Percentiles rank a stretch among this genome's conserved stretches.
Evolutionary conservation across 2,329 filamentous ascomycete genomes (phyloP).

Genomic region (Xylaria sp.): DNA sequence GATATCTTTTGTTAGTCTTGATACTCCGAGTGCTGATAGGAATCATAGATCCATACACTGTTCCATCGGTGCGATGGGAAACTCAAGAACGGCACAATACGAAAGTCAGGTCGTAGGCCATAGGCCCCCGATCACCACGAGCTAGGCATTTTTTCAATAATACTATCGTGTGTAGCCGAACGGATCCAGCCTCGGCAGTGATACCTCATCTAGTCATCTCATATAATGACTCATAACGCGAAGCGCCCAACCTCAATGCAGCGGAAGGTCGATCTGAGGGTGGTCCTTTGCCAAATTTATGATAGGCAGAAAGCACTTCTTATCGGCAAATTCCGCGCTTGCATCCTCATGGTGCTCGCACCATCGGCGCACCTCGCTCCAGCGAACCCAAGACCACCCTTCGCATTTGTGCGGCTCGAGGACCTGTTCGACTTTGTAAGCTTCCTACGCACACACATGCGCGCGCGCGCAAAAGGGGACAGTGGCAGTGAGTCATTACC

Average conservation of each 20-base stretch:
- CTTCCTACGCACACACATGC: conserved; percentile 41
- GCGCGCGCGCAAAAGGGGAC: neutral
- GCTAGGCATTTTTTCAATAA: too few species aligned
- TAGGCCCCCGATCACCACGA: too few species aligned
- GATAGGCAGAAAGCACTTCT: conserved; percentile 46
- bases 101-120: too few species aligned
- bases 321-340: conserved; percentile 25
- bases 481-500: conserved; percentile 46
- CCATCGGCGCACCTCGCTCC: conserved; percentile 45
- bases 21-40: neutral
- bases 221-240: neutral
- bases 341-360: conserved; percentile 33
- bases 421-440: conserved; percentile 34
- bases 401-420: conserved; percentile 56
- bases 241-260: neutral
- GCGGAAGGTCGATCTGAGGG: conserved; percentile 6
- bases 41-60: neutral
- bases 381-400: conserved; percentile 52
- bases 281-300: conserved; percentile 26
- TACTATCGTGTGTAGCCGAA: too few species aligned
- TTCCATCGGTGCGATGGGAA: neutral
- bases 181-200: too few species aligned
- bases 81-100: too few species aligned
- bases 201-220: neutral
- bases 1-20: neutral